Base-by-base conservation (phyloP, 768 basidiomycete species). In the Tephrocybe sp. region DNA sequence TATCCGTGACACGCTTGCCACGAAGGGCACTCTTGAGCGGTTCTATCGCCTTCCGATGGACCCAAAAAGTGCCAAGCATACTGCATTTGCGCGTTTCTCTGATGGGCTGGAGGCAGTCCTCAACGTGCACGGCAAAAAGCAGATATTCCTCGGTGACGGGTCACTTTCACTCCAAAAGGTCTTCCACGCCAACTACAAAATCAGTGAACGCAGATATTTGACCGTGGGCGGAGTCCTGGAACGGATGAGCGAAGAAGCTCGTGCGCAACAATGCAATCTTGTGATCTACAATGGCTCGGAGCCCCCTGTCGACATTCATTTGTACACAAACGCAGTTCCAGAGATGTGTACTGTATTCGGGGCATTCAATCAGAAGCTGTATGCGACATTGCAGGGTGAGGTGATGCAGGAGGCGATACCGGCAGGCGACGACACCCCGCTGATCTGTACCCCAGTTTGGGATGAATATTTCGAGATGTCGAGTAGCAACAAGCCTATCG, bases 381-480 rank as follows among this genome's bases (percentile, higher is more conserved):
- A 75, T 32, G 21, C 39, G 0, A 56, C 78, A 12, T 43, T 81
- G 20, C 61, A 65, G 4, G 81, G 81, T 6, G 60, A 69, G 12
- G 41, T 47, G n/a, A 51, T 73, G 14, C 50, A 80, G 7, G 60
- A 69, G 12, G 41, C 42, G 17, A 51, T 73, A 12, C 49, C 77
- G 26, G 56, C 56, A 12, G 42, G 37, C 14, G 63, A 67, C 0
- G 70, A 73, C 3, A 65, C 62, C 10, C n/a, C 51, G 0, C 52
- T 14, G 15, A n/a, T 36, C 9, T 15, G 15, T 36, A 36, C 54
- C 18, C 50, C 56, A 1, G 51, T 75, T 3, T 83, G 82, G 80
- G 74, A 79, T 43, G 73, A 74, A 15, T 78, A 77, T 48, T 73
- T 83, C 51, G 68, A 72, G 14, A 62, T 67, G n/a, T 43, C 67